Base-by-base conservation (phyloP, 306 rosid genomes). In the Prunus davidiana region DNA sequence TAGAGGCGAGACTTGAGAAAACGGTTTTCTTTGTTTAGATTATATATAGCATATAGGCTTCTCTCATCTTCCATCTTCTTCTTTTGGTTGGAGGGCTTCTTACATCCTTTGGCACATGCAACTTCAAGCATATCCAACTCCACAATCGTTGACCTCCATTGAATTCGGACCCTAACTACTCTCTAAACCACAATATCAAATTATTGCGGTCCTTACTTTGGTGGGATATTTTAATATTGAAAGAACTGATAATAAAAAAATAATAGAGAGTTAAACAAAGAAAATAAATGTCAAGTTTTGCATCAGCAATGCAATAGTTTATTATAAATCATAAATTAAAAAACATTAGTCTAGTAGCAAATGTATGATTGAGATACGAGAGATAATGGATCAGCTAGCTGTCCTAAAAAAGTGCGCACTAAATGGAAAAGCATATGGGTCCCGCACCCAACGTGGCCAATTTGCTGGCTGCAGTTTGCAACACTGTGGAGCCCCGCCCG, bases 131-230 rank as follows among this genome's bases (percentile, higher is more conserved):
- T 57, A 12, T 57, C 66, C 67, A 55, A 49, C 45, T 69, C 25
- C 52, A 27, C 58, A 80, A 69, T 69, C 27, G 61, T 67, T 68
- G 80, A 80, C 76, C 75, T 75, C 80, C 60, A 25, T 50, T 75
- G 72, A 79, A 69, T 45, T 50, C 46, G 76, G 71, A 72, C 73
- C 13, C 54, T 14, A 27, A 64, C 58, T 14, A 8, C 74, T 50
- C 64, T 51, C 38, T 25, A 71, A 64, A 19, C 50, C 12, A 68
- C 71, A 65, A 47, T 38, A 63, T 63, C 78, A 24, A 49, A 30
- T 18, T 27, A 64, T 22, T 2, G 13, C 8, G 61, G 8, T n/a
- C 61, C 49, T 16, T 27, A 5, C 30, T 16, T 24, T 13, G 15
- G 5, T 12, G 28, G 49, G 18, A 60, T 14, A 43, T 58, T 18